These are phyloP conservation scores for Talaromyces borbonicus DNA, from an alignment of 495 filamentous ascomycete species.

Conservation along the genomic window DNA sequence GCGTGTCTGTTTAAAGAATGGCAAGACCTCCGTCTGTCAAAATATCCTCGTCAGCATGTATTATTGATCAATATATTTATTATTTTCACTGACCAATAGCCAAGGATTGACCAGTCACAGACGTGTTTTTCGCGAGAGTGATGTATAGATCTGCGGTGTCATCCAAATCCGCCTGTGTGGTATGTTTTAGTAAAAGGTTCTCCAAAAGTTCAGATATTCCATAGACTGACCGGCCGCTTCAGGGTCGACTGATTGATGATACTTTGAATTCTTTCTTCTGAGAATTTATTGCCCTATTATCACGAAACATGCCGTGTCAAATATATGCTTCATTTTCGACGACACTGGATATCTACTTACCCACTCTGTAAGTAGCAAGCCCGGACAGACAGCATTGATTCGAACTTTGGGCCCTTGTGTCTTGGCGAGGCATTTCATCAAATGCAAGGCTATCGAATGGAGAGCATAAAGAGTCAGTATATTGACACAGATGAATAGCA, in stretches of 20 bases:
- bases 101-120: conserved; percentile 48
- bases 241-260: conserved; percentile 1
- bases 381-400: conserved; percentile 58
- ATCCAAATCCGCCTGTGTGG: conserved; percentile 40
- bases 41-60: not conserved
- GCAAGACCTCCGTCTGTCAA: not conserved
- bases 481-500: not conserved
- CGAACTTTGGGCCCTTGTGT: conserved; percentile 56
- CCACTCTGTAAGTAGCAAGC: conserved; percentile 66
- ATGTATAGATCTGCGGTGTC: conserved; percentile 45
- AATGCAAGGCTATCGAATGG: conserved; percentile 42
- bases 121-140: conserved; percentile 43
- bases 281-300: conserved; percentile 5
- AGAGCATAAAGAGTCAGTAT: not conserved
- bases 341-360: no score
- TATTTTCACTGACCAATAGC: conserved; percentile 35
- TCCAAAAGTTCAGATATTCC: conserved; percentile 2
- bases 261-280: not conserved
- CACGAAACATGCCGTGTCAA: no score
- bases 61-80: not conserved
- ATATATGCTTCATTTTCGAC: no score
- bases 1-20: not conserved
- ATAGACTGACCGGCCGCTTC: conserved; percentile 1
- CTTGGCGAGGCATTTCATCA: conserved; percentile 63
- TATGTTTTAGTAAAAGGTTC: not conserved